A percentile compares a stretch with the other conserved stretches of the same genome.
Evolutionary conservation across 139 green algal species (phyloP).

Genomic region (Micromonas commoda): DNA sequence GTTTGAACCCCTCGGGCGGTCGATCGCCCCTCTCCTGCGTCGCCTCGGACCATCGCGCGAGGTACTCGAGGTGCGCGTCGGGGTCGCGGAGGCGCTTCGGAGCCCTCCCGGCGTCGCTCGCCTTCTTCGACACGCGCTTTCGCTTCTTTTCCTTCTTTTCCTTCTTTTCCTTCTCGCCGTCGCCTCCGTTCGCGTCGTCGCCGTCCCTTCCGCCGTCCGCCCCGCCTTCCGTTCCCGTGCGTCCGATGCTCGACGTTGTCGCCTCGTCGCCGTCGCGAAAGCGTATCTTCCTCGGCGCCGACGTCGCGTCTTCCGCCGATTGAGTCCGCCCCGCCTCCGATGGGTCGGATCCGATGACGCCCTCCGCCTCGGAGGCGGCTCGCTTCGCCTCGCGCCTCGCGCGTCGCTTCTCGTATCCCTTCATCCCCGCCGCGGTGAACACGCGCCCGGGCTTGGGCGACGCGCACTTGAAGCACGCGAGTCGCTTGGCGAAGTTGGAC

Average conservation of each 20-base stretch:
- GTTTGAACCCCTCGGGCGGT: neutral
- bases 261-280: neutral
- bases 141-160: neutral
- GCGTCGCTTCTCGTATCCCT: neutral
- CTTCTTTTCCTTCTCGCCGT: neutral
- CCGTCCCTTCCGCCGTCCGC: neutral
- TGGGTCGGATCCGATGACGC: too few species aligned
- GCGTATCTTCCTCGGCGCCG: neutral
- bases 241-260: too few species aligned
- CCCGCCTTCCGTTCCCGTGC: neutral
- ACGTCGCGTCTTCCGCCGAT: too few species aligned
- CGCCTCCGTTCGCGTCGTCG: neutral
- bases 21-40: too few species aligned
- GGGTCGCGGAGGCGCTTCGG: neutral
- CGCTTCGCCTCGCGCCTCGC: neutral
- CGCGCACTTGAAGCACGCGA: neutral
- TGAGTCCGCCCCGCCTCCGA: too few species aligned
- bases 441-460: too few species aligned
- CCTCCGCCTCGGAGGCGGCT: neutral
- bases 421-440: neutral
- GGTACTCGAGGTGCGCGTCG: neutral
- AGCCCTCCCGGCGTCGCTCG: neutral
- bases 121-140: neutral
- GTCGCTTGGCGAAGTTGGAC: neutral
- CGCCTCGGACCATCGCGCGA: neutral